Percentiles rank a stretch among this genome's conserved stretches.
Conservation (phyloP, 129 eudicot genomes). For the Lactuca saligna region DNA sequence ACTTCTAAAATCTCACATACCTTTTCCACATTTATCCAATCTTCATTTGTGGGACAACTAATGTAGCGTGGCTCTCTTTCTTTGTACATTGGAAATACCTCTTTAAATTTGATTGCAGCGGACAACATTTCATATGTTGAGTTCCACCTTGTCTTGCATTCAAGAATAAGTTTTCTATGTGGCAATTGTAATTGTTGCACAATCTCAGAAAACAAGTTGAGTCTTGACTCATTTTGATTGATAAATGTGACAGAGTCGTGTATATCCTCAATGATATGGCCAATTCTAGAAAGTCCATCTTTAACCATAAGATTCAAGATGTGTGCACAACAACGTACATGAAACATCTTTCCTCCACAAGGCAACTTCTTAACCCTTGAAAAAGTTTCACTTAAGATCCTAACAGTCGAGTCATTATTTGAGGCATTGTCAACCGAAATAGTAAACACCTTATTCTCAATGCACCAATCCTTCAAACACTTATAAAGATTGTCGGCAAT, state of each 20-base stretch:
- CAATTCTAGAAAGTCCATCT: background rate
- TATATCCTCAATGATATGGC: background rate
- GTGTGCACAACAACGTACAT: too few relatives aligned
- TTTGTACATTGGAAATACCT: too few relatives aligned
- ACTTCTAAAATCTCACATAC: too few relatives aligned
- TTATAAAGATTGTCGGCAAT: background rate
- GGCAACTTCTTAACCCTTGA: background rate
- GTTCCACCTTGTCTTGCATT: conserved; percentile 26
- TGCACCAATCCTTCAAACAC: conserved; percentile 15
- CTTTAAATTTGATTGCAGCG: background rate
- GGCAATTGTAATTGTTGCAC: conserved; percentile 15
- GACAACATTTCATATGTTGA: conserved; percentile 10
- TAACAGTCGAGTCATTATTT: conserved; percentile 4
- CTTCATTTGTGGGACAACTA: too few relatives aligned
- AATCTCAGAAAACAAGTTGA: conserved; percentile 19
- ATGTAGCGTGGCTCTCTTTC: too few relatives aligned
- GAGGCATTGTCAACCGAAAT: conserved; percentile 27
- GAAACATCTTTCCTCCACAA: background rate
- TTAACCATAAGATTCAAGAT: too few relatives aligned
- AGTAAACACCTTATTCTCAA: conserved; percentile 23
- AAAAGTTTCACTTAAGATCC: background rate
- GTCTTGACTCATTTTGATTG: conserved; percentile 3
- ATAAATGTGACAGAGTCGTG: conserved; percentile 8
- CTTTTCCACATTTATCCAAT: too few relatives aligned
- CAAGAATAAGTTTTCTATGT: conserved; percentile 17